Evolutionary conservation across 2,329 filamentous ascomycete species (phyloP).

Genomic region (Tothia fuscella): DNA sequence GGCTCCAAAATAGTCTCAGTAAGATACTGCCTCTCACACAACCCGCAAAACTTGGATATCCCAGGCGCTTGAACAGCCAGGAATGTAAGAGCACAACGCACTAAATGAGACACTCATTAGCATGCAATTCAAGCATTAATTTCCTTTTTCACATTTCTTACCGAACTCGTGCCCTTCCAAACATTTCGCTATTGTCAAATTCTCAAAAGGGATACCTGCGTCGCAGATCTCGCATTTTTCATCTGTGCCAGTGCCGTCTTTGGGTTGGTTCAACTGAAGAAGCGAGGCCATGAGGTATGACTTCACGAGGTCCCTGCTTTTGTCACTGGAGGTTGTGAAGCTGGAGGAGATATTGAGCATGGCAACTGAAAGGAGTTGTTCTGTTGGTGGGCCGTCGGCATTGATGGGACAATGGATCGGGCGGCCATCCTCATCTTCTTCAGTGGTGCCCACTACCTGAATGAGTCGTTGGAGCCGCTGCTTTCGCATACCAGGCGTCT

Average conservation of each 20-base stretch:
- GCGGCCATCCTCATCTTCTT: too few relatives aligned
- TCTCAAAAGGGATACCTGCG: constrained; percentile 35
- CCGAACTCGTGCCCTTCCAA: constrained; percentile 39
- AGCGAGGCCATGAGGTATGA: too few relatives aligned
- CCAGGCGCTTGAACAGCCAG: constrained; percentile 43
- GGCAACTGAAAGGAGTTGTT: constrained; percentile 11
- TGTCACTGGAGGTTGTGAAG: too few relatives aligned
- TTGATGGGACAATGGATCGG: background rate
- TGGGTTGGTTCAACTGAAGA: too few relatives aligned
- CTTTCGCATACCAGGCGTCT: too few relatives aligned
- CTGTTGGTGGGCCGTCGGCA: too few relatives aligned
- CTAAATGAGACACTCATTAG: constrained; percentile 19
- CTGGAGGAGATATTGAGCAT: too few relatives aligned
- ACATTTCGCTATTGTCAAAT: constrained; percentile 36
- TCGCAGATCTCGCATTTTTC: constrained; percentile 44
- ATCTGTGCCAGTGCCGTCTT: constrained; percentile 15
- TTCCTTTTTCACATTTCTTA: constrained; percentile 18
- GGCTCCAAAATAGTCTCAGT: background rate
- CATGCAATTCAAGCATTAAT: background rate
- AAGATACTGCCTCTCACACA: constrained; percentile 39
- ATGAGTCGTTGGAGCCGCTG: too few relatives aligned
- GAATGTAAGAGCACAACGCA: constrained; percentile 43
- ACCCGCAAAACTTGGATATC: constrained; percentile 40
- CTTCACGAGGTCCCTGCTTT: too few relatives aligned
- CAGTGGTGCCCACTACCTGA: too few relatives aligned